These are phyloP conservation scores for Curvularia spicifera DNA, from an alignment of 2,329 filamentous ascomycete genomes.

Conservation along the genomic window DNA sequence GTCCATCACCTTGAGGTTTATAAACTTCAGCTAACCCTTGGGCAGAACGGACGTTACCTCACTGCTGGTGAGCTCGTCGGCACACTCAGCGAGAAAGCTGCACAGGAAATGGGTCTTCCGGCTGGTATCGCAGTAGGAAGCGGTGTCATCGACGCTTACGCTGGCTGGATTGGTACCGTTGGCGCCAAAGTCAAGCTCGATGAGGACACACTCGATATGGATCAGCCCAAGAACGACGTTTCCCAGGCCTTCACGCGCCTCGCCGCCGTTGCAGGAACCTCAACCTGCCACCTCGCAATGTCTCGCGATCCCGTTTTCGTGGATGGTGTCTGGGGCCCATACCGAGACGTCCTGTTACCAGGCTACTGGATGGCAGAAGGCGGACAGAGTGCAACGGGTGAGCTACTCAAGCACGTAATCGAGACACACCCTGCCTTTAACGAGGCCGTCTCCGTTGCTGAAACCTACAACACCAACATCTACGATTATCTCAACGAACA, in stretches of 20 bases:
- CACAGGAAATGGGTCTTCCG: constrained; percentile 80
- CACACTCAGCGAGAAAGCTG: constrained; percentile 81
- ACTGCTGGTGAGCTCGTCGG: constrained; percentile 93
- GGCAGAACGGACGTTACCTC: constrained; percentile 89
- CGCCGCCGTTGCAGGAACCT: constrained; percentile 93
- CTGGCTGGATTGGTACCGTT: constrained; percentile 98
- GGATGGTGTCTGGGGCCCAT: constrained; percentile 94
- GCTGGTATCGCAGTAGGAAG: constrained; percentile 91
- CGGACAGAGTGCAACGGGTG: constrained; percentile 93
- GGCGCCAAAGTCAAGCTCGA: constrained; percentile 87
- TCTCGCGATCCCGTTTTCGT: constrained; percentile 93
- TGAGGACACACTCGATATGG: constrained; percentile 69
- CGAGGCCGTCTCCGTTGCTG: constrained; percentile 77
- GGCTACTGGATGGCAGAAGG: constrained; percentile 97
- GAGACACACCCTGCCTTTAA: constrained; percentile 93
- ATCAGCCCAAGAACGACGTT: constrained; percentile 79
- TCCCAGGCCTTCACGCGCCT: constrained; percentile 90
- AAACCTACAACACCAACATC: constrained; percentile 84
- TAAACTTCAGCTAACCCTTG: constrained; percentile 40
- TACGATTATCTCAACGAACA: constrained; percentile 95
- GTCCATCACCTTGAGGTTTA: constrained; percentile 43
- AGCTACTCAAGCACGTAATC: constrained; percentile 90
- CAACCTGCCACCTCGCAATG: constrained; percentile 97
- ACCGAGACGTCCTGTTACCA: constrained; percentile 90
- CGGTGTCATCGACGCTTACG: constrained; percentile 97